Evolutionary conservation across 345 rosid species (phyloP).

Genomic region (Rhodamnia rubescens): DNA sequence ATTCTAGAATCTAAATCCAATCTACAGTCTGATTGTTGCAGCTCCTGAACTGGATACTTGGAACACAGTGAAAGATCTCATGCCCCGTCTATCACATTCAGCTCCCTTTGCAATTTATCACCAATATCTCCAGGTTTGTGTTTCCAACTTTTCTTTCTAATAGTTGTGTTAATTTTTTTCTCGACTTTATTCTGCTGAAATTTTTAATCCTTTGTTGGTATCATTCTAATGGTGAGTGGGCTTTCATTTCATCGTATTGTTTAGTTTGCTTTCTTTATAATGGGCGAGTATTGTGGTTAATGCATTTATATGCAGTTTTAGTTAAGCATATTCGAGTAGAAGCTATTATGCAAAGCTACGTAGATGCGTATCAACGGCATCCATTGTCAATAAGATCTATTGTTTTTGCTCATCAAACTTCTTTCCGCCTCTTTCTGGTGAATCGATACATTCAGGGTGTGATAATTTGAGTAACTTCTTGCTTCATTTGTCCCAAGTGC

Average conservation of each 20-base stretch:
- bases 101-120: constrained; percentile 92
- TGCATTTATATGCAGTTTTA: not conserved
- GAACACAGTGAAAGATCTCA: constrained; percentile 48
- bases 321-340: not conserved
- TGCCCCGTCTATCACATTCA: constrained; percentile 70
- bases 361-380: not conserved
- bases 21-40: constrained; percentile 67
- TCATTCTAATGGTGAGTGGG: not conserved
- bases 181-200: not conserved
- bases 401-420: not conserved
- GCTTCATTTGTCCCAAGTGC: constrained; percentile 1
- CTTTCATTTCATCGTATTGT: not conserved
- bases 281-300: not conserved
- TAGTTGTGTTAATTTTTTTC: not conserved
- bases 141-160: no score
- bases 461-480: not conserved
- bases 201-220: not conserved
- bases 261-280: not conserved
- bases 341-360: not conserved
- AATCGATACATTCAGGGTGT: not conserved
- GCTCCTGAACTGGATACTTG: constrained; percentile 83
- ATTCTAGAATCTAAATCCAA: not conserved
- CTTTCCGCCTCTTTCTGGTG: not conserved
- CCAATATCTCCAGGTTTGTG: constrained; percentile 75
- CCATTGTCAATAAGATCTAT: not conserved